Evolutionary conservation across 2,329 filamentous ascomycete species (phyloP).

Genomic region (Huntiella moniliformis): DNA sequence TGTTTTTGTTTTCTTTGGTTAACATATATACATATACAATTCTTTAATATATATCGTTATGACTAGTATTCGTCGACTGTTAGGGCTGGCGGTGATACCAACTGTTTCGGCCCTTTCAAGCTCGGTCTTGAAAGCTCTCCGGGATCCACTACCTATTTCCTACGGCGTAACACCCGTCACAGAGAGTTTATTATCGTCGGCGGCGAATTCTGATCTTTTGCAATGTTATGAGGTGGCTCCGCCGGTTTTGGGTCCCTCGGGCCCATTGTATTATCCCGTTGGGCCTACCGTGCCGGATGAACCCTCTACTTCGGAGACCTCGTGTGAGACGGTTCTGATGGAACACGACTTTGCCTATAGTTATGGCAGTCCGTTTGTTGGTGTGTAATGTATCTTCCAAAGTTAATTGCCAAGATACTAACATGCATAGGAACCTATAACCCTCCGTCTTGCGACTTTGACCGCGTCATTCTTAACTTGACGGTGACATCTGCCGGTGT

Average conservation of each 20-base stretch:
- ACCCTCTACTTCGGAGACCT: slow-evolving; percentile 1
- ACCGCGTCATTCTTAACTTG: slow-evolving; percentile 57
- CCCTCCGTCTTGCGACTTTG: slow-evolving; percentile 52
- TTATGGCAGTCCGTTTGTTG: slow-evolving; percentile 56
- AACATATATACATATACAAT: no score
- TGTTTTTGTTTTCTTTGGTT: no score
- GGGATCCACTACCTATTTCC: neutral
- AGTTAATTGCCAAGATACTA: neutral
- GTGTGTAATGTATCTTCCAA: slow-evolving; percentile 22
- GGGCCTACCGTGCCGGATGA: slow-evolving; percentile 12
- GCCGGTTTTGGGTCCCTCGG: slow-evolving; percentile 37
- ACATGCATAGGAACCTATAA: slow-evolving; percentile 34
- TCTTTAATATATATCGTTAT: no score
- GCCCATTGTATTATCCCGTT: slow-evolving; percentile 16
- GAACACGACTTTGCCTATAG: slow-evolving; percentile 51
- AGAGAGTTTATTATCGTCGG: neutral
- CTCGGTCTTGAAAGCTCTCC: neutral
- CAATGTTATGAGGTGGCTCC: slow-evolving; percentile 52
- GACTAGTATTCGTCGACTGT: no score
- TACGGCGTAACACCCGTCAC: neutral
- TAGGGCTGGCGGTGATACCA: neutral
- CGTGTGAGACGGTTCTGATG: slow-evolving; percentile 44
- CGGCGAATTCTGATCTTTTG: neutral
- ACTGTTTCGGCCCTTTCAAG: neutral
- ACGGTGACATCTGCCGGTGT: slow-evolving; percentile 52